Conservation (phyloP, 2,329 filamentous ascomycete species). For the Blastomyces emzantsi region DNA sequence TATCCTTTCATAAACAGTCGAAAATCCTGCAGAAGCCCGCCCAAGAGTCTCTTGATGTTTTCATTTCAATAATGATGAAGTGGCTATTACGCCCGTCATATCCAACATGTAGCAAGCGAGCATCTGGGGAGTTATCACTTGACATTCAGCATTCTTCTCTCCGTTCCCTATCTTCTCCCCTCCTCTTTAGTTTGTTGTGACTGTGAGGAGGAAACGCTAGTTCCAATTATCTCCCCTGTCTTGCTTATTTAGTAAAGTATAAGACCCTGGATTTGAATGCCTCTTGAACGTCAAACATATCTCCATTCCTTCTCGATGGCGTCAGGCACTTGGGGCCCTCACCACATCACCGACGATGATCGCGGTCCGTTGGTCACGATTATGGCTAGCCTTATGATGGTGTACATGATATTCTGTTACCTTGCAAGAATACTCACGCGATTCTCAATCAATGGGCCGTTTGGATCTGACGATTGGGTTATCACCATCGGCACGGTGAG, state of each 20-base stretch:
- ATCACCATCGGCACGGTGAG: constrained; percentile 15
- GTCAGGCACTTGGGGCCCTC: constrained; percentile 5
- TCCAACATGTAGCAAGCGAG: neutral
- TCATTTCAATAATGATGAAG: neutral
- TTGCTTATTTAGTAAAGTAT: neutral
- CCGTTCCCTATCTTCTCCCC: neutral
- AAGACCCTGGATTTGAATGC: neutral
- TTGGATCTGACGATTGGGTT: constrained; percentile 15
- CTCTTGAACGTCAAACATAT: neutral
- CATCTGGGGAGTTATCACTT: neutral
- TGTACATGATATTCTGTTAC: constrained; percentile 16
- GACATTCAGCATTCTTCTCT: neutral
- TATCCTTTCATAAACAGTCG: neutral
- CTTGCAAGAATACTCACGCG: constrained; percentile 14
- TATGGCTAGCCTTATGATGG: constrained; percentile 14
- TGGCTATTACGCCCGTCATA: neutral
- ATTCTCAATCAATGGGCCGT: constrained; percentile 16
- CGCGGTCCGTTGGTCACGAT: constrained; percentile 16
- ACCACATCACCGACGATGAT: constrained; percentile 15
- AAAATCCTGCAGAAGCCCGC: neutral
- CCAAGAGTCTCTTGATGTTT: neutral
- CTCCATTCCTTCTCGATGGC: neutral
- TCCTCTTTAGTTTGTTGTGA: neutral
- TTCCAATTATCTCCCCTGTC: neutral
- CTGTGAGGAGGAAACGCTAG: neutral